Evolutionary conservation across 1,284 basidiomycete species (phyloP).

Genomic region (Cutaneotrichosporon cavernicola): DNA sequence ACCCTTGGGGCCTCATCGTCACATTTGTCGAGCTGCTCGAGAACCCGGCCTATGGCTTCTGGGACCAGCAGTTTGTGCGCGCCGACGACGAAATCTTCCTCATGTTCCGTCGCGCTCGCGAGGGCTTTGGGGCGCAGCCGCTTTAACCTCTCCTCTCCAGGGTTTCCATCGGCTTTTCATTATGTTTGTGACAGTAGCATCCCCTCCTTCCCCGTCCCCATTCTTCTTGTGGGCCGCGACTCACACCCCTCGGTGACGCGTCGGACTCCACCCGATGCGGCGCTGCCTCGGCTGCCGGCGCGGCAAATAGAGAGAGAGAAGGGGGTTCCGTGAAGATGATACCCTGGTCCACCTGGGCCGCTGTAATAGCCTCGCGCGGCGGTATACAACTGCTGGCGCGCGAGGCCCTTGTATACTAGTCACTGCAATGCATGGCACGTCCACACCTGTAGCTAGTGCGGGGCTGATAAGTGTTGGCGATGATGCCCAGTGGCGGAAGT

Average conservation of each 20-base stretch:
- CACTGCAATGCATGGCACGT: constrained; percentile 34
- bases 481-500: not conserved
- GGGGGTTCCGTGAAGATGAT: constrained; percentile 10
- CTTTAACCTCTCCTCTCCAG: constrained; percentile 17
- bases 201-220: constrained; percentile 12
- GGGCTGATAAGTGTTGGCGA: not conserved
- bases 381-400: not conserved
- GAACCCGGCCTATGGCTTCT: constrained; percentile 51
- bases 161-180: constrained; percentile 16
- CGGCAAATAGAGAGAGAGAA: constrained; percentile 20
- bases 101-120: constrained; percentile 39
- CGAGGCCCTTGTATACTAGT: constrained; percentile 28
- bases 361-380: constrained; percentile 8
- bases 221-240: not conserved
- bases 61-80: constrained; percentile 51
- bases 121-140: constrained; percentile 27
- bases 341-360: constrained; percentile 1
- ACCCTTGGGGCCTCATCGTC: constrained; percentile 94
- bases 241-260: constrained; percentile 4
- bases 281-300: constrained; percentile 8
- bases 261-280: constrained; percentile 7
- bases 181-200: constrained; percentile 34
- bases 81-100: constrained; percentile 49
- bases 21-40: constrained; percentile 77
- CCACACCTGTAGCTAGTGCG: constrained; percentile 14